phyloP scores from a whole-genome alignment of 108 stramenopile genomes.

The Aurantiochytrium sp. region DNA sequence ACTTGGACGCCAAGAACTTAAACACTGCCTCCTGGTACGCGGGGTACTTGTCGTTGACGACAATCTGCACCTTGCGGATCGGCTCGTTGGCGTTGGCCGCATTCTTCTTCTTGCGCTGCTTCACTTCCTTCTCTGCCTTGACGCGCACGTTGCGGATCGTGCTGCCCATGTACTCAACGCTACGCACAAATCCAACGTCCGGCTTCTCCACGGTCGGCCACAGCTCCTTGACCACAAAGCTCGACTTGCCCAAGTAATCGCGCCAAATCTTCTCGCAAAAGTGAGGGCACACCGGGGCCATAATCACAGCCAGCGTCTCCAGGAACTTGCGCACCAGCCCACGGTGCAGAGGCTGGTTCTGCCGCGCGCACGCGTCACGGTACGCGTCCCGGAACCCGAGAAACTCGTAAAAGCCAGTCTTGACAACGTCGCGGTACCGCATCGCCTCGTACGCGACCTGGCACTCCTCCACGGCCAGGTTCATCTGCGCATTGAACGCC shows the following conservation, averaged over 20 bases:
- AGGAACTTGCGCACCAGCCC: conserved; percentile 45
- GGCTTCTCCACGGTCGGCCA: background rate
- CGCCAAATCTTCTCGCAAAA: conserved; percentile 69
- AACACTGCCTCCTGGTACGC: background rate
- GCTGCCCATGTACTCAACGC: background rate
- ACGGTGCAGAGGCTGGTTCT: conserved; percentile 71
- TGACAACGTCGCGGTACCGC: conserved; percentile 72
- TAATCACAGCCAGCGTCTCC: conserved; percentile 39
- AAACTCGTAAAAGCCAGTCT: conserved; percentile 83
- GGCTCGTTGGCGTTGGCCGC: background rate
- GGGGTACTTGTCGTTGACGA: background rate
- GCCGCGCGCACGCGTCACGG: conserved; percentile 78
- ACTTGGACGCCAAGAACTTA: background rate
- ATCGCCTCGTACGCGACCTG: conserved; percentile 49
- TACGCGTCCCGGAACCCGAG: conserved; percentile 77
- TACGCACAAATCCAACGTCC: background rate
- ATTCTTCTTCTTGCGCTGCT: background rate
- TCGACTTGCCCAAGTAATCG: background rate
- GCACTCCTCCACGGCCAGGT: conserved; percentile 61
- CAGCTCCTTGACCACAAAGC: background rate
- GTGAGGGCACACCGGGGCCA: conserved; percentile 77
- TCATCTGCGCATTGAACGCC: conserved; percentile 81
- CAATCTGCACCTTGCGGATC: background rate
- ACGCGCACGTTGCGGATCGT: background rate
- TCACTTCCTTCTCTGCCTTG: background rate